Conservation (phyloP, 768 basidiomycete genomes). For the Nidularia pulvinata region DNA sequence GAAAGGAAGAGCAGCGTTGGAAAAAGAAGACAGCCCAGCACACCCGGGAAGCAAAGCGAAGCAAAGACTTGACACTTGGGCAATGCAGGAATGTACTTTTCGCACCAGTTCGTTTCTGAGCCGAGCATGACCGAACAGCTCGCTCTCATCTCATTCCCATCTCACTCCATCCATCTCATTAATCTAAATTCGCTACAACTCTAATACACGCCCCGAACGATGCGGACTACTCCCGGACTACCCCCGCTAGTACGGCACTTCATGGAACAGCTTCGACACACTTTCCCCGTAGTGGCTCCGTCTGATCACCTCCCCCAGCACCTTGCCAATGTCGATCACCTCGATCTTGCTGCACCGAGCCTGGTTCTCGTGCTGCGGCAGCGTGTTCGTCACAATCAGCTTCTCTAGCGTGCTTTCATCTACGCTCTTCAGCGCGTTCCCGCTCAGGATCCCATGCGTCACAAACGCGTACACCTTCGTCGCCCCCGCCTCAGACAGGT, state of each 20-base stretch:
- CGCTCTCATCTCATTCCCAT: background rate
- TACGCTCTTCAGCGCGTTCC: slow-evolving; percentile 79
- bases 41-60: too few species aligned
- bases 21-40: too few species aligned
- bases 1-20: too few species aligned
- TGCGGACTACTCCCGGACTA: too few species aligned
- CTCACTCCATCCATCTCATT: background rate
- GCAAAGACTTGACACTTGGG: too few species aligned
- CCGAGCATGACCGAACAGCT: too few species aligned
- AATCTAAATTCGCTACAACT: background rate
- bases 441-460: slow-evolving; percentile 95
- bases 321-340: slow-evolving; percentile 92
- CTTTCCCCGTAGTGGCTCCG: slow-evolving; percentile 98
- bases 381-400: slow-evolving; percentile 97
- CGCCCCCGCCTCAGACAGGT: slow-evolving; percentile 89
- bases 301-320: slow-evolving; percentile 95
- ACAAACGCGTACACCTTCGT: slow-evolving; percentile 88
- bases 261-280: slow-evolving; percentile 86
- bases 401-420: slow-evolving; percentile 81
- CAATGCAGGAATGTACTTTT: too few species aligned
- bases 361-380: slow-evolving; percentile 85
- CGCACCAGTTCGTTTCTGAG: too few species aligned
- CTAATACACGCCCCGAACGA: background rate
- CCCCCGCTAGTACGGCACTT: slow-evolving; percentile 90
- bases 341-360: slow-evolving; percentile 77